These are phyloP conservation scores for Scheffersomyces segobiensis DNA, from an alignment of 1,139 yeast genomes.

Conservation along the genomic window DNA sequence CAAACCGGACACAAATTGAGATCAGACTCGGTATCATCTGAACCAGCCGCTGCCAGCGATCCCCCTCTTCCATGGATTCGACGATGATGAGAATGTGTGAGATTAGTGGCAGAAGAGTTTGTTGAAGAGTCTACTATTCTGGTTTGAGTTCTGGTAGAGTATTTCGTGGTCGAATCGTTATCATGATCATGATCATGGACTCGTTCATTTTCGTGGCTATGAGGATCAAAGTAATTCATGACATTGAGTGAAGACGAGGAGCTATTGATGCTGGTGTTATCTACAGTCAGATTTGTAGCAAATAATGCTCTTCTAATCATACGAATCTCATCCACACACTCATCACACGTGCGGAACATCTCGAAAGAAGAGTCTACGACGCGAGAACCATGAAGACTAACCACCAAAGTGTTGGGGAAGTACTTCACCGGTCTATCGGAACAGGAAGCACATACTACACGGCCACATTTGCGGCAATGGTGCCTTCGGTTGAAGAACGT, in stretches of 20 bases:
- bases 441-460: conserved; percentile 70
- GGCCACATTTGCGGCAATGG: conserved; percentile 88
- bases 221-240: background rate
- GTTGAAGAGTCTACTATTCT: conserved; percentile 31
- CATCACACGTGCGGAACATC: conserved; percentile 67
- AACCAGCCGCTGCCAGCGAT: background rate
- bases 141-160: conserved; percentile 19
- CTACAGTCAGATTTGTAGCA: conserved; percentile 12
- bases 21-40: conserved; percentile 28
- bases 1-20: conserved; percentile 47
- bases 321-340: conserved; percentile 62
- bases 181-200: background rate
- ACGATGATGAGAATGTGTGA: conserved; percentile 1
- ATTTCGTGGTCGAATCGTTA: conserved; percentile 25
- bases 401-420: conserved; percentile 41
- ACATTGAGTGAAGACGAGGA: background rate
- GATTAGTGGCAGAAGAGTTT: conserved; percentile 14
- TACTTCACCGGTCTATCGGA: conserved; percentile 49
- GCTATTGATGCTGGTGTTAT: background rate
- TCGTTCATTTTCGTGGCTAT: background rate
- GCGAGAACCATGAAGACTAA: conserved; percentile 26
- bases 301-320: conserved; percentile 53
- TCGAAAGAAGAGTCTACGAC: conserved; percentile 27
- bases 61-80: background rate
- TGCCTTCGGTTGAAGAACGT: conserved; percentile 77